Conservation (phyloP, 495 filamentous ascomycete species). For the Terfezia boudieri region DNA sequence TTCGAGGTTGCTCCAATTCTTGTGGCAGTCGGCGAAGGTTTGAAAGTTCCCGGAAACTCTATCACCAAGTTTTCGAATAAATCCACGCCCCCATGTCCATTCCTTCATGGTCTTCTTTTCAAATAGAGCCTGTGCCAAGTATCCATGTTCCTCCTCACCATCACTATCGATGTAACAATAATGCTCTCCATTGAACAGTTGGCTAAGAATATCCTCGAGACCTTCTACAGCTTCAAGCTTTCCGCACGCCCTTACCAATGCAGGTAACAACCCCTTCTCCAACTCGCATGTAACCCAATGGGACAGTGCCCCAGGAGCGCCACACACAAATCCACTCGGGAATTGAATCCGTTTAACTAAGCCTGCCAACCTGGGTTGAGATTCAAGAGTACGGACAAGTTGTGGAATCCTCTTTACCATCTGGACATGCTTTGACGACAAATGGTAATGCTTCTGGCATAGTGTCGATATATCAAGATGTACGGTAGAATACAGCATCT, state of each 20-base stretch:
- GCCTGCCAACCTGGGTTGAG: slow-evolving; percentile 5
- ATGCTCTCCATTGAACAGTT: slow-evolving; percentile 16
- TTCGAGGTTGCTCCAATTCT: slow-evolving; percentile 11
- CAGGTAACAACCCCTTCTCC: slow-evolving; percentile 11
- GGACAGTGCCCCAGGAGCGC: background rate
- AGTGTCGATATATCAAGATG: slow-evolving; percentile 11
- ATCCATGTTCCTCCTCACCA: slow-evolving; percentile 15
- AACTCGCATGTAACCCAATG: slow-evolving; percentile 14
- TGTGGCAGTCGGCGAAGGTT: slow-evolving; percentile 8
- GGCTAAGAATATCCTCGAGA: slow-evolving; percentile 10
- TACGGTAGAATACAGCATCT: slow-evolving; percentile 9
- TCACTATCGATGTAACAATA: slow-evolving; percentile 10
- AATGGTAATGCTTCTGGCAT: slow-evolving; percentile 9
- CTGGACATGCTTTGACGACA: slow-evolving; percentile 11
- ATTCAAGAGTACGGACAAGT: slow-evolving; percentile 10
- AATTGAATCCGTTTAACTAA: slow-evolving; percentile 7
- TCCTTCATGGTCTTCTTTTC: slow-evolving; percentile 8
- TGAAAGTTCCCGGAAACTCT: slow-evolving; percentile 10
- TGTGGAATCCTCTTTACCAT: slow-evolving; percentile 11
- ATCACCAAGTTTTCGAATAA: slow-evolving; percentile 5
- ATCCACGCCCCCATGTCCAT: slow-evolving; percentile 11
- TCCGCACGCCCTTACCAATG: slow-evolving; percentile 4
- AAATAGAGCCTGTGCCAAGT: slow-evolving; percentile 12
- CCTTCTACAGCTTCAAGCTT: slow-evolving; percentile 11
- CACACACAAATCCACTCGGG: slow-evolving; percentile 1